Base-by-base conservation (phyloP, 441 rosid species). In the Gossypium trilobum region DNA sequence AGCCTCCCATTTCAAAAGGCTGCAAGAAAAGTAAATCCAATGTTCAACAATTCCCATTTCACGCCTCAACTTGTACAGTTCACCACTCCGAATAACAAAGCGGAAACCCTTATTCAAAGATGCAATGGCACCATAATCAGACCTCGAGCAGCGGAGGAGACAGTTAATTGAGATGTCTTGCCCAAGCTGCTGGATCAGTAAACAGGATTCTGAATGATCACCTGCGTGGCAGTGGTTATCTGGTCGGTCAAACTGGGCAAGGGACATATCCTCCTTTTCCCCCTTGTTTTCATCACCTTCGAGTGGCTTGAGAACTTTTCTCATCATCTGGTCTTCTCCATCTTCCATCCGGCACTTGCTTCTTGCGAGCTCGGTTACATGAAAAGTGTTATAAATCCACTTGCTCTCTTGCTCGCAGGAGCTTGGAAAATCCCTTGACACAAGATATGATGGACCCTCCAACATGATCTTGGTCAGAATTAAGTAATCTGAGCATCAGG, bases 1-100 rank as follows among this genome's bases (percentile, higher is more conserved):
- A 39, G 89, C 88, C 78, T 87, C 91, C 97, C 97, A 92, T 71
- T 87, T 85, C 42, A 79, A 75, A 39, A 85, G 83, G 68, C 78
- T 77, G 73, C 96, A 90, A 0, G 94, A 87, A 78, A 90, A 86
- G 76, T 90, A 92, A 5, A 89, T 80, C 97, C 96, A 90, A 51
- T 89, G 91, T 69, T 92, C 97, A 2, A 80, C 58, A 0, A 86
- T 79, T 1, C 91, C 95, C 72, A 72, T 80, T 65, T 72, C 19
- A 66, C 81, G 80, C 83, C 97, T 78, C 68, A 87, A 82, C 74
- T 80, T 82, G 62, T 90, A 90, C 33, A 92, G 77, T 78, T 85
- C 86, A 1, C 96, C 93, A 39, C 87, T 85, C 64, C 67, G 79
- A 70, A 92, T 63, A 56, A 92, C 31, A 62, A 84, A 75, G 2